phyloP scores from a whole-genome alignment of 441 rosid genomes.

The Arabidopsis hybrid region DNA sequence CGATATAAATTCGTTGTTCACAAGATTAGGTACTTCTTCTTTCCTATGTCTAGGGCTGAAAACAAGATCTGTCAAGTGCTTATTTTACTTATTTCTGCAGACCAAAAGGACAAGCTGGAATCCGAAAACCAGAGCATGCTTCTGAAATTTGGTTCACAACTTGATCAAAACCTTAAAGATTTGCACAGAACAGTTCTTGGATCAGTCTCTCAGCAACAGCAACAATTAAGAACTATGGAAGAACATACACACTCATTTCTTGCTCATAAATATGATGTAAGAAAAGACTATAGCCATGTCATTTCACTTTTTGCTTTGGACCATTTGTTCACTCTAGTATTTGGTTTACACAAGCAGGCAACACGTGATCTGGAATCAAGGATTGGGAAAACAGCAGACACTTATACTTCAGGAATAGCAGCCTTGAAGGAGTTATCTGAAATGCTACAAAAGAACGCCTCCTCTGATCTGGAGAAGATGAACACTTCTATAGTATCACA shows the following conservation, averaged over 20 bases:
- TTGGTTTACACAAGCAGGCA: conserved; percentile 56
- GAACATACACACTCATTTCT: conserved; percentile 71
- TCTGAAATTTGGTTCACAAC: conserved; percentile 85
- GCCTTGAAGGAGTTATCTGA: conserved; percentile 62
- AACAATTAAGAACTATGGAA: conserved; percentile 81
- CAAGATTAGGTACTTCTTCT: conserved; percentile 67
- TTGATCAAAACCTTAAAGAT: conserved; percentile 72
- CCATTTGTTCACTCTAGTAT: conserved; percentile 23
- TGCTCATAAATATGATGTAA: conserved; percentile 84
- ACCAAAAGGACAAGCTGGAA: conserved; percentile 80
- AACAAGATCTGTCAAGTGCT: conserved; percentile 16
- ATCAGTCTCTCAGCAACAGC: conserved; percentile 89
- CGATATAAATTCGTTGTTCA: conserved; percentile 68
- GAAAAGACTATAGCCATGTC: conserved; percentile 36
- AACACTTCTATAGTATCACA: conserved; percentile 55
- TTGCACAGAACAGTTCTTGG: conserved; percentile 73
- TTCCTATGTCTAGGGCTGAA: conserved; percentile 11
- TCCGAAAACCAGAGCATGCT: conserved; percentile 70
- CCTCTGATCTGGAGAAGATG: conserved; percentile 63
- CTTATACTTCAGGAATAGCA: conserved; percentile 58
- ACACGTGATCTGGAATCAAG: conserved; percentile 62
- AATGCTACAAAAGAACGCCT: conserved; percentile 54
- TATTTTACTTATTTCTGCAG: conserved; percentile 47
- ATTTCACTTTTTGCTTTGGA: not conserved
- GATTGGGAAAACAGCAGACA: conserved; percentile 62